These are phyloP conservation scores for Helichrysum umbraculigerum DNA, from an alignment of 129 eudicot genomes.

Conservation along the genomic window DNA sequence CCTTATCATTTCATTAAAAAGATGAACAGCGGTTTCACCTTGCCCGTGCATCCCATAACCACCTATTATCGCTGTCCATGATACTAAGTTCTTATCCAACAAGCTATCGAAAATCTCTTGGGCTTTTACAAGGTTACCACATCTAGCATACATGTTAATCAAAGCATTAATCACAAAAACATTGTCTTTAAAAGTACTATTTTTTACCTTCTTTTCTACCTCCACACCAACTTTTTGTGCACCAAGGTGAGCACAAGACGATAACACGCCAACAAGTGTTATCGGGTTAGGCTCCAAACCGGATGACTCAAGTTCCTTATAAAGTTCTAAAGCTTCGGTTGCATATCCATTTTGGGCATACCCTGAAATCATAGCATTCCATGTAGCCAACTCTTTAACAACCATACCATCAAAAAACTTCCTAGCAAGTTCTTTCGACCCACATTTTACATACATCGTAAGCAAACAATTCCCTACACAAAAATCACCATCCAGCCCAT, in stretches of 20 bases:
- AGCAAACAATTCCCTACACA: conserved; percentile 74
- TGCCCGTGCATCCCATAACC: conserved; percentile 91
- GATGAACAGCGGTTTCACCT: conserved; percentile 67
- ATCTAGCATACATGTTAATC: conserved; percentile 80
- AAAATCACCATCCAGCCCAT: conserved; percentile 53
- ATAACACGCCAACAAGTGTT: conserved; percentile 74
- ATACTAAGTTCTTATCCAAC: conserved; percentile 60
- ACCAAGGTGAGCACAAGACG: conserved; percentile 85
- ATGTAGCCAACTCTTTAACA: conserved; percentile 63
- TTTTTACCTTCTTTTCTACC: conserved; percentile 54
- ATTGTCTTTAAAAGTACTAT: conserved; percentile 44
- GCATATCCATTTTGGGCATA: conserved; percentile 87
- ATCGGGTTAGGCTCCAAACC: conserved; percentile 65
- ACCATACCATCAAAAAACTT: conserved; percentile 54
- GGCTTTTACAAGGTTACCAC: conserved; percentile 70
- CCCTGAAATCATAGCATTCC: conserved; percentile 95
- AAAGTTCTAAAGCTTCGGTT: conserved; percentile 60
- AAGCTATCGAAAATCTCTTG: conserved; percentile 51
- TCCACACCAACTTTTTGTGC: conserved; percentile 56
- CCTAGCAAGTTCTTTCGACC: conserved; percentile 52
- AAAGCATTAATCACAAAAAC: conserved; percentile 58
- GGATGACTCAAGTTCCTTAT: conserved; percentile 42
- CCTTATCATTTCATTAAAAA: conserved; percentile 69
- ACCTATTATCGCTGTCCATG: conserved; percentile 87
- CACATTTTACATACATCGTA: conserved; percentile 72